phyloP scores from a whole-genome alignment of 345 rosid species.

The Fremontodendron californicum region DNA sequence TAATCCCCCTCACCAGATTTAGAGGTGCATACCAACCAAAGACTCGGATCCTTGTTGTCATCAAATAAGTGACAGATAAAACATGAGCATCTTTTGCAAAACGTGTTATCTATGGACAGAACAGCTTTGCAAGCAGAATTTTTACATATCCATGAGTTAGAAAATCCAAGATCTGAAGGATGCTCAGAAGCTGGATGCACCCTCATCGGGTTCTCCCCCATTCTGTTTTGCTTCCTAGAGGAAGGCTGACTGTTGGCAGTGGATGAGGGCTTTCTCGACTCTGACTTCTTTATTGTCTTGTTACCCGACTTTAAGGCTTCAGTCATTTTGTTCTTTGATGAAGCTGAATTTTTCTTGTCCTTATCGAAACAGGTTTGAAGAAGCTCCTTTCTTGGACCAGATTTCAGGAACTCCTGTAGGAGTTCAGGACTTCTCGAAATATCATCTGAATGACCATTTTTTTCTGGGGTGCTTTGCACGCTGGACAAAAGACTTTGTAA shows the following conservation, averaged over 20 bases:
- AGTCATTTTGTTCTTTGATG: constrained; percentile 61
- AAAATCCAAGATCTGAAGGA: constrained; percentile 40
- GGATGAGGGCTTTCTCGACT: constrained; percentile 39
- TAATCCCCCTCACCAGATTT: constrained; percentile 56
- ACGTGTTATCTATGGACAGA: constrained; percentile 58
- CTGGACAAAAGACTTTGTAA: constrained; percentile 57
- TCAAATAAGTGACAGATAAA: constrained; percentile 88
- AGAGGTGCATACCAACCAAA: constrained; percentile 69
- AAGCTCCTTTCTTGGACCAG: constrained; percentile 51
- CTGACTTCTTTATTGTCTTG: constrained; percentile 66
- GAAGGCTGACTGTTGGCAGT: constrained; percentile 30
- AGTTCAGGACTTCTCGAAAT: constrained; percentile 62
- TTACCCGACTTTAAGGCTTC: constrained; percentile 42
- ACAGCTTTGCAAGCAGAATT: constrained; percentile 65
- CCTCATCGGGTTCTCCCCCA: constrained; percentile 59
- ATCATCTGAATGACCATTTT: constrained; percentile 49
- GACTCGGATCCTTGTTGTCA: constrained; percentile 84
- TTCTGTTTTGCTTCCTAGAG: constrained; percentile 58
- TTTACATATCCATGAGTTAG: constrained; percentile 65
- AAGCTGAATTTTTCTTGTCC: constrained; percentile 48
- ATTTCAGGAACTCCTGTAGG: constrained; percentile 54
- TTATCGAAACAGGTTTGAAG: constrained; percentile 41
- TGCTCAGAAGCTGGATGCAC: constrained; percentile 37
- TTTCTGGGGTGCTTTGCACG: constrained; percentile 58
- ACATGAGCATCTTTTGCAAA: constrained; percentile 97